Base-by-base conservation (phyloP, 768 basidiomycete species). In the Baorangia bicolor region DNA sequence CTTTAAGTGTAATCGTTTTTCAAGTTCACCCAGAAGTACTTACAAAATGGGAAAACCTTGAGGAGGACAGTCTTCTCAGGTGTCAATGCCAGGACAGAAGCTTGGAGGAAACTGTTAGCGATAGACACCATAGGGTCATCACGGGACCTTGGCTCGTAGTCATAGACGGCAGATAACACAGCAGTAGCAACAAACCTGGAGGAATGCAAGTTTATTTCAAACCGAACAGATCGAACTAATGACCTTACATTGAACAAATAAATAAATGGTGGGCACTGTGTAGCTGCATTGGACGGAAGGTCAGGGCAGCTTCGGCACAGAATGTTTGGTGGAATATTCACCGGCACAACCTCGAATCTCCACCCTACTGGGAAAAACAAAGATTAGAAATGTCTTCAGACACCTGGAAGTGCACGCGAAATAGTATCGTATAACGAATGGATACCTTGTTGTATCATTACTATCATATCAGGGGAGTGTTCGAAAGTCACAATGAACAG, bases 401-500 rank as follows among this genome's bases (percentile, higher is more conserved):
- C n/a, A n/a, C n/a, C n/a, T n/a, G n/a, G n/a, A n/a, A n/a, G n/a
- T n/a, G n/a, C n/a, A n/a, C n/a, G n/a, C n/a, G n/a, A n/a, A n/a
- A n/a, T n/a, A n/a, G n/a, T n/a, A n/a, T n/a, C n/a, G n/a, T n/a
- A n/a, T n/a, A n/a, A n/a, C n/a, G n/a, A n/a, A n/a, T n/a, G n/a
- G n/a, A n/a, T n/a, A n/a, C n/a, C n/a, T n/a, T n/a, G n/a, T n/a
- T n/a, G n/a, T n/a, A n/a, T n/a, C n/a, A n/a, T n/a, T n/a, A n/a
- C n/a, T n/a, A n/a, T n/a, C 59, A 50, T 59, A 60, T 13, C 34
- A 59, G 58, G 58, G 53, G 7, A n/a, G n/a, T n/a, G n/a, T n/a
- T 38, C 43, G 8, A 54, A 10, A 16, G 54, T 61, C 5, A 57
- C 56, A 18, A 68, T 45, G 27, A 39, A 49, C 80, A 16, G 81